phyloP scores from a whole-genome alignment of 1,139 yeast genomes.

The Debaryomyces udenii region DNA sequence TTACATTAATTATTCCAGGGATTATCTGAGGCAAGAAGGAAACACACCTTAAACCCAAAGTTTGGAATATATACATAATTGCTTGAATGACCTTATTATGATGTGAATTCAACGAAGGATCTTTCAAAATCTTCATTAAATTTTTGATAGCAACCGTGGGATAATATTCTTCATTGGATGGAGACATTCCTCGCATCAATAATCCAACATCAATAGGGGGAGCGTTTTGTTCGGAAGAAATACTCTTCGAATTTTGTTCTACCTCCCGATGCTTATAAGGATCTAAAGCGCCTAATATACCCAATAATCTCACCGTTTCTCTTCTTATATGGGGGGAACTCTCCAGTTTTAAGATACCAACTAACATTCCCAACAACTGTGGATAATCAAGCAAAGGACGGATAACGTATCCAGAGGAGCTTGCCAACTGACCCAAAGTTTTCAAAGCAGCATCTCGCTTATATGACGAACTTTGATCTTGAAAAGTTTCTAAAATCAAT shows the following conservation, averaged over 20 bases:
- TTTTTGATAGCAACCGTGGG: conserved; percentile 94
- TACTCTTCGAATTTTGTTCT: conserved; percentile 67
- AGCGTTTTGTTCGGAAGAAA: conserved; percentile 76
- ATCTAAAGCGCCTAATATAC: conserved; percentile 94
- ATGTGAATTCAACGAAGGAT: conserved; percentile 80
- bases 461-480: conserved; percentile 84
- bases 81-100: conserved; percentile 93
- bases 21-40: conserved; percentile 83
- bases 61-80: conserved; percentile 85
- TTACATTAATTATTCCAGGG: conserved; percentile 84
- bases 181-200: conserved; percentile 92
- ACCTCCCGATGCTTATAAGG: conserved; percentile 95
- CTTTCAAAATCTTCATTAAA: conserved; percentile 79
- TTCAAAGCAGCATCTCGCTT: conserved; percentile 90
- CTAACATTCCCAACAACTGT: conserved; percentile 77
- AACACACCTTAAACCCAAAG: conserved; percentile 85
- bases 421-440: conserved; percentile 84
- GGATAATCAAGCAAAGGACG: conserved; percentile 94
- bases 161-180: conserved; percentile 89
- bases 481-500: conserved; percentile 79
- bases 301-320: conserved; percentile 85
- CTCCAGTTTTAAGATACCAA: conserved; percentile 80
- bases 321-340: conserved; percentile 72
- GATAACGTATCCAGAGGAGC: conserved; percentile 92
- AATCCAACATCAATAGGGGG: conserved; percentile 90